Percentiles rank a stretch among this genome's conserved stretches.
Evolutionary conservation across 2,329 filamentous ascomycete genomes (phyloP).

Genomic region (Penicillium sp.): DNA sequence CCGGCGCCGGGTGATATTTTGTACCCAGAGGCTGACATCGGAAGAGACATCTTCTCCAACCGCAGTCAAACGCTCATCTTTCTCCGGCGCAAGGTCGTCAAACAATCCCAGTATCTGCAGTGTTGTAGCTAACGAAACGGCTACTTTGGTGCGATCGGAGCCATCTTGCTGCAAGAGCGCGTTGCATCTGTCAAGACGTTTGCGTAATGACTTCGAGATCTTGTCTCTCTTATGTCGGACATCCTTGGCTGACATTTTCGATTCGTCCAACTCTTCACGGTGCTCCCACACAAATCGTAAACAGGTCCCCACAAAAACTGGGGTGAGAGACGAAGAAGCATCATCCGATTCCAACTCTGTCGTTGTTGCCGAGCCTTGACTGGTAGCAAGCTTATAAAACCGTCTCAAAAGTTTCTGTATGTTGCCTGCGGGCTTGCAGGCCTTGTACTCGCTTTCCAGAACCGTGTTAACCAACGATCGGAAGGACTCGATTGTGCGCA

Average conservation of each 20-base stretch:
- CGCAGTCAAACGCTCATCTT: conserved; percentile 32
- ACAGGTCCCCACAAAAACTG: conserved; percentile 32
- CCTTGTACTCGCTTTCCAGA: conserved; percentile 15
- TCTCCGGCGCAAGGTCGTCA: conserved; percentile 30
- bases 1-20: conserved; percentile 24
- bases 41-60: conserved; percentile 29
- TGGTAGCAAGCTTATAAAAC: conserved; percentile 33
- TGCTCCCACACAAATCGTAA: conserved; percentile 33
- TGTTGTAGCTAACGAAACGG: conserved; percentile 33
- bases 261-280: conserved; percentile 26
- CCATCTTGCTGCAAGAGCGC: conserved; percentile 31
- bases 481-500: conserved; percentile 35
- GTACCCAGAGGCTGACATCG: conserved; percentile 21
- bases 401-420: conserved; percentile 15
- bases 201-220: conserved; percentile 31
- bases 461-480: conserved; percentile 33
- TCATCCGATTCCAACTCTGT: conserved; percentile 29
- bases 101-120: conserved; percentile 39
- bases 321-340: conserved; percentile 29
- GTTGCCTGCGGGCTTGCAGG: conserved; percentile 1
- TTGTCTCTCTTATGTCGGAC: conserved; percentile 30
- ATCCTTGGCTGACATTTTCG: conserved; percentile 25
- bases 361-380: conserved; percentile 26
- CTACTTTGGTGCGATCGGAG: conserved; percentile 21
- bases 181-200: conserved; percentile 33